These are phyloP conservation scores for Colletotrichum viniferum DNA, from an alignment of 2,329 filamentous ascomycete genomes.

Conservation along the genomic window DNA sequence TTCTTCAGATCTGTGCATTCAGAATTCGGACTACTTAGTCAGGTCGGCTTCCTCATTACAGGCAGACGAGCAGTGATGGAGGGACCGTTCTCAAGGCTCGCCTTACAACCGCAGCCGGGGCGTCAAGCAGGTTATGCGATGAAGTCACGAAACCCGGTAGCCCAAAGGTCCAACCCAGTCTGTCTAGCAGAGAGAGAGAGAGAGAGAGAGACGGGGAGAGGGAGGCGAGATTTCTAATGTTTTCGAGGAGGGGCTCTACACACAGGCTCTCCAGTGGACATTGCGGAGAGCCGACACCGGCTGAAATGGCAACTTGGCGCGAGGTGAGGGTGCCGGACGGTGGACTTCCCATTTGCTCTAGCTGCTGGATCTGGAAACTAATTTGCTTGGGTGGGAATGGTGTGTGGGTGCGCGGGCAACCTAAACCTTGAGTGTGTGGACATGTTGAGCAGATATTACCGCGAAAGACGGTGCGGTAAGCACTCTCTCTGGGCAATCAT, in stretches of 20 bases:
- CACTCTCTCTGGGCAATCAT: no score
- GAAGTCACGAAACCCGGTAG: not conserved
- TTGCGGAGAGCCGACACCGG: conserved; percentile 6
- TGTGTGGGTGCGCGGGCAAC: not conserved
- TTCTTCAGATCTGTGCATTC: not conserved
- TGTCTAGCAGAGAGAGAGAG: not conserved
- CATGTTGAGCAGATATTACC: no score
- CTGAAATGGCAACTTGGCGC: conserved; percentile 7
- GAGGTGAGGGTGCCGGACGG: not conserved
- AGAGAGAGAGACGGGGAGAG: not conserved
- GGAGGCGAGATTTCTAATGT: not conserved
- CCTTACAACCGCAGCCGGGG: not conserved
- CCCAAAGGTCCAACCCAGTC: not conserved
- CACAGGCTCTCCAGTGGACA: not conserved
- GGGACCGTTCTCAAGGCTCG: not conserved
- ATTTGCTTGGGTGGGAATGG: not conserved
- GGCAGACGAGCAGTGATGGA: not conserved
- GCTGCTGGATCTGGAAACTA: not conserved
- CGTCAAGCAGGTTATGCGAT: not conserved
- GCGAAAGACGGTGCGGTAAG: no score
- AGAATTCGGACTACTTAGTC: conserved; percentile 10
- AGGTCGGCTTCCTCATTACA: not conserved
- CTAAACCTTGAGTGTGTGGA: not conserved
- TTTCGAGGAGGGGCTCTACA: not conserved
- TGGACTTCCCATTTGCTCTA: not conserved